Base-by-base conservation (phyloP, 306 rosid species). In the Styphnolobium japonicum region DNA sequence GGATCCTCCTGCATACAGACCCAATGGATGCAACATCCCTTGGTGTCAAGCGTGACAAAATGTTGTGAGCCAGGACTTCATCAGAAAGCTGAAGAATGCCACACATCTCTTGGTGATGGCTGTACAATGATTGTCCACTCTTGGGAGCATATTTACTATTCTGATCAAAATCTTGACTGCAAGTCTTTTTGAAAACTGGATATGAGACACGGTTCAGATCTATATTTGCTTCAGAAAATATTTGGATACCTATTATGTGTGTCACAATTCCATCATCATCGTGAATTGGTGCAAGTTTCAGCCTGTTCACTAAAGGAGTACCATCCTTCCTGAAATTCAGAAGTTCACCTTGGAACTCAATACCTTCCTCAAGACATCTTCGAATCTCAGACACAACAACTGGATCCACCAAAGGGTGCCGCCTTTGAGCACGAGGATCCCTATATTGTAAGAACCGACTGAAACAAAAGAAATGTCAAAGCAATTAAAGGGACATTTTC, bases 21-120 rank as follows among this genome's bases (percentile, higher is more conserved):
- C 98, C 99, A 62, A 95, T 85, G 22, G 99, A 95, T 76, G 99
- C 99, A 58, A 95, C 97, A 75, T 93, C 99, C 86, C 99, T 89
- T 0, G 98, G 99, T 36, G 98, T 95, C 88, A 95, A 84, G 48
- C 98, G 98, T 0, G 99, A 93, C 76, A 96, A 82, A 58, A 93
- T 96, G 84, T 96, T 91, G 78, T 93, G 97, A 66, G 98, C 99
- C 90, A 95, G 82, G 33, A 95, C 99, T 81, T 95, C 99, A 71
- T 95, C 99, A 23, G 98, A 91, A 58, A 95, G 99, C 84, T 88
- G 99, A 76, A 96, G 99, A 78, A 96, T 93, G 63, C 97, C 92
- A 45, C 98, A 96, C 67, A 83, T 66, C 78, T 89, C 94, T 83
- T 88, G 90, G 36, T 73, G 89, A 48, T 80, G 94, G 79, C 78